Conservation (phyloP, 2,329 filamentous ascomycete species). For the Exserohilum rostratum region DNA sequence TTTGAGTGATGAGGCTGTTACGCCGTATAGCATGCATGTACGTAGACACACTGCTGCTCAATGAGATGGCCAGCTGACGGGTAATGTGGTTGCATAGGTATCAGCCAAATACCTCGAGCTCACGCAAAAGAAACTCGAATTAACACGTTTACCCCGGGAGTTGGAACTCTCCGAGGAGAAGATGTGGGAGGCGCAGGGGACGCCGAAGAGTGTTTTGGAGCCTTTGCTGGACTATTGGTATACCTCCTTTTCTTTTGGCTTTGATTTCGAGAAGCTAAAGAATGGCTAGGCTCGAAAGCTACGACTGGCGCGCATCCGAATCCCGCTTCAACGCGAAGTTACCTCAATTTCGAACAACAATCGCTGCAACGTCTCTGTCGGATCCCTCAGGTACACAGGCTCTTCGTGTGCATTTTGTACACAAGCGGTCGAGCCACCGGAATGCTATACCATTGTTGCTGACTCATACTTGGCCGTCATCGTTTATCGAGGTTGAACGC, state of each 20-base stretch:
- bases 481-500: slow-evolving; percentile 65
- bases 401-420: slow-evolving; percentile 69
- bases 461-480: slow-evolving; percentile 69
- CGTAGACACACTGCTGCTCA: slow-evolving; percentile 1
- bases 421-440: slow-evolving; percentile 60
- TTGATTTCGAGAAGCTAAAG: no score
- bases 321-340: slow-evolving; percentile 62
- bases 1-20: slow-evolving; percentile 30
- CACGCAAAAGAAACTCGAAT: slow-evolving; percentile 70
- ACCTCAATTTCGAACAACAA: slow-evolving; percentile 68
- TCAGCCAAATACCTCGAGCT: slow-evolving; percentile 71
- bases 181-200: slow-evolving; percentile 60
- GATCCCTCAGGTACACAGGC: slow-evolving; percentile 32
- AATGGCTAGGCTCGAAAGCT: slow-evolving; percentile 64
- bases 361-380: slow-evolving; percentile 46
- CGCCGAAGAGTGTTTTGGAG: slow-evolving; percentile 67
- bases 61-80: neutral
- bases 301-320: slow-evolving; percentile 69
- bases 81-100: slow-evolving; percentile 55
- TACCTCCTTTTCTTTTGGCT: neutral
- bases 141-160: slow-evolving; percentile 69
- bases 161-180: slow-evolving; percentile 54
- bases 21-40: slow-evolving; percentile 45
- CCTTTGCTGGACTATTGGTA: slow-evolving; percentile 68
- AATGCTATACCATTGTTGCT: slow-evolving; percentile 68